Conservation (phyloP, 208 protist species). For the Trypanosoma melophagium region DNA sequence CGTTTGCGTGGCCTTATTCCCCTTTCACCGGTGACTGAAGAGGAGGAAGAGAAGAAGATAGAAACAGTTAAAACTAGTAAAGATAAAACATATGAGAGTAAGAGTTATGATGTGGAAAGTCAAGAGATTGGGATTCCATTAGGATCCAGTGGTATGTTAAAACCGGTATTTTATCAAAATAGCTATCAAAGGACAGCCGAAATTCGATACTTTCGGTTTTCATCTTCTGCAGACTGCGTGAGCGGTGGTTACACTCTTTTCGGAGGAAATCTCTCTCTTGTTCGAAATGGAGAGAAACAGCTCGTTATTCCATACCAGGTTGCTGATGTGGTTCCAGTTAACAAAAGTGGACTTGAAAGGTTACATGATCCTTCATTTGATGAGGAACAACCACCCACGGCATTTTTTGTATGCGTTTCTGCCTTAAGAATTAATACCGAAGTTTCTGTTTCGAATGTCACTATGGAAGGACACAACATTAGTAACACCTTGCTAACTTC, state of each 20-base stretch:
- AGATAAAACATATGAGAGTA: background rate
- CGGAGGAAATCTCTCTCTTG: slow-evolving; percentile 25
- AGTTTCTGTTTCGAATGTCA: too few relatives aligned
- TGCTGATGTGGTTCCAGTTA: slow-evolving; percentile 34
- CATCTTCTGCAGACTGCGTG: slow-evolving; percentile 49
- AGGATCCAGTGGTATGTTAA: slow-evolving; percentile 47
- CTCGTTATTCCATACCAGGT: slow-evolving; percentile 38
- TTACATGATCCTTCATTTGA: slow-evolving; percentile 33
- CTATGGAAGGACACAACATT: too few relatives aligned
- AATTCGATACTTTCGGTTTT: slow-evolving; percentile 48
- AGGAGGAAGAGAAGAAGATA: background rate
- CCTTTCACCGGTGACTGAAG: slow-evolving; percentile 8
- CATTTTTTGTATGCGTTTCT: slow-evolving; percentile 66
- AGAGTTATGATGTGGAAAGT: background rate
- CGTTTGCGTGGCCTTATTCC: slow-evolving; percentile 52
- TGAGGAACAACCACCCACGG: slow-evolving; percentile 30
- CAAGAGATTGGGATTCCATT: slow-evolving; percentile 32
- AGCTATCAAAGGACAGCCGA: background rate
- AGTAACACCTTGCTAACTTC: too few relatives aligned
- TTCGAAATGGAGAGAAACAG: slow-evolving; percentile 1
- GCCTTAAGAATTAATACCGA: slow-evolving; percentile 31
- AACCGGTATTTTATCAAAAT: slow-evolving; percentile 33
- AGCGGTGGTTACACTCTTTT: slow-evolving; percentile 37
- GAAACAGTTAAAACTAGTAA: slow-evolving; percentile 9
- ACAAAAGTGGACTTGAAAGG: slow-evolving; percentile 21